Percentiles rank a stretch among this genome's conserved stretches.
phyloP scores from a whole-genome alignment of 2,329 filamentous ascomycete species.

The Colletotrichum karsti region DNA sequence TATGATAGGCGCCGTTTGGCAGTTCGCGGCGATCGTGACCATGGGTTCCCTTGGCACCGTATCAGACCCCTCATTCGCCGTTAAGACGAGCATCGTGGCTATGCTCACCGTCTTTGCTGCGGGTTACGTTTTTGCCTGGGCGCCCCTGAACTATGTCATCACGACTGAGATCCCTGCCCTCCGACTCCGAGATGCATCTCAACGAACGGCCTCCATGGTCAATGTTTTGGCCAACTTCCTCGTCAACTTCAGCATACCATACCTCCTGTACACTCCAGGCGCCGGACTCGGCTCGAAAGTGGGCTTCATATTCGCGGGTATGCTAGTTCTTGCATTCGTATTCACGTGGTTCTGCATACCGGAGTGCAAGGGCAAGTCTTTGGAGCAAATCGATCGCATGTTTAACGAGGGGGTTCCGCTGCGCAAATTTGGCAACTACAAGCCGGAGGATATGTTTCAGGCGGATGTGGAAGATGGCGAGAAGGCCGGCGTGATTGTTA shows the following conservation, averaged over 20 bases:
- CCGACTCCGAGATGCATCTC: conserved; percentile 19
- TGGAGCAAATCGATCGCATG: conserved; percentile 35
- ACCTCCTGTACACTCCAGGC: conserved; percentile 28
- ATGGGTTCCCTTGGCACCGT: conserved; percentile 30
- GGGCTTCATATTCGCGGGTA: conserved; percentile 31
- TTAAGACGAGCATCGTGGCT: conserved; percentile 41
- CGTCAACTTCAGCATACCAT: conserved; percentile 32
- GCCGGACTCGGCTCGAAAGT: conserved; percentile 27
- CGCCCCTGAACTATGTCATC: conserved; percentile 44
- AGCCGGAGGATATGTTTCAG: conserved; percentile 6
- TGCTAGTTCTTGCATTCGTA: conserved; percentile 26
- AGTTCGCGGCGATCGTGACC: conserved; percentile 21
- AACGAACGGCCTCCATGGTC: conserved; percentile 26
- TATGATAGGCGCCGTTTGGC: conserved; percentile 5
- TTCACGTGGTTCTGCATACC: conserved; percentile 31
- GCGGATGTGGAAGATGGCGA: not conserved
- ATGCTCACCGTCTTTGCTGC: conserved; percentile 42
- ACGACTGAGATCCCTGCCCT: conserved; percentile 41
- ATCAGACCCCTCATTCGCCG: conserved; percentile 14
- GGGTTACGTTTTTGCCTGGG: conserved; percentile 44
- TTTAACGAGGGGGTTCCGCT: conserved; percentile 30
- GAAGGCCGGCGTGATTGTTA: not conserved
- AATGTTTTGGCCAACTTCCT: conserved; percentile 33
- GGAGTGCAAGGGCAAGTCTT: conserved; percentile 34
- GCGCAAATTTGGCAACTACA: conserved; percentile 30